These are phyloP conservation scores for Suillus brevipes DNA, from an alignment of 768 basidiomycete species.

Conservation along the genomic window DNA sequence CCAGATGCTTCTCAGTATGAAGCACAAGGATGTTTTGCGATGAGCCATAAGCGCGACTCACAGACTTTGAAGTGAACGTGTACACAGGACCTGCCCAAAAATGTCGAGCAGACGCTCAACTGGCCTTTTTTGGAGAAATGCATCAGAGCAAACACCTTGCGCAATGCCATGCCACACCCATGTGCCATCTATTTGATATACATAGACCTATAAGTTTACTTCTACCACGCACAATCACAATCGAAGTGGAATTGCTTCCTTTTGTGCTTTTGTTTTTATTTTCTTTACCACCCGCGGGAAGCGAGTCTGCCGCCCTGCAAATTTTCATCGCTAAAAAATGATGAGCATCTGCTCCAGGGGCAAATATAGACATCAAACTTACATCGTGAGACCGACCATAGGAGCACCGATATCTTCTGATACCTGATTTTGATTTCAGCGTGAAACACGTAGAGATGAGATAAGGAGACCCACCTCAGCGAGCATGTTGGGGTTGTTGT, in stretches of 20 bases:
- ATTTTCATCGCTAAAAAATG: conserved; percentile 50
- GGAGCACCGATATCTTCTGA: conserved; percentile 84
- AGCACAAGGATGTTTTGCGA: background rate
- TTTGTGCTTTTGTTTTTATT: conserved; percentile 13
- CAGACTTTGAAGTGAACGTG: background rate
- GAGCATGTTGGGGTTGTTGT: conserved; percentile 89
- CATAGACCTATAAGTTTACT: conserved; percentile 12
- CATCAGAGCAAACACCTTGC: background rate
- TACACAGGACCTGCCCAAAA: background rate
- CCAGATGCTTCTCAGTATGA: background rate
- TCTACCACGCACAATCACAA: conserved; percentile 6
- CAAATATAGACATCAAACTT: conserved; percentile 41
- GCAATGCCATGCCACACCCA: background rate
- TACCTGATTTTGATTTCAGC: conserved; percentile 40
- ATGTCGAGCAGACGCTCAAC: background rate
- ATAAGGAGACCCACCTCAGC: conserved; percentile 61
- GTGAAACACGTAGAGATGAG: conserved; percentile 8
- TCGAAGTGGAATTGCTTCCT: background rate
- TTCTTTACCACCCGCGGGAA: conserved; percentile 60
- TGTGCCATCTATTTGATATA: background rate
- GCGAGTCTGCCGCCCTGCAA: conserved; percentile 73
- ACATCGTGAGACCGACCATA: conserved; percentile 96
- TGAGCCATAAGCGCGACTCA: background rate
- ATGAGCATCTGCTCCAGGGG: background rate
- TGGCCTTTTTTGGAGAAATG: background rate